Evolutionary conservation across 192 early-diverging fungal species (phyloP).

Genomic region (Jimgerdemannia lactiflua): DNA sequence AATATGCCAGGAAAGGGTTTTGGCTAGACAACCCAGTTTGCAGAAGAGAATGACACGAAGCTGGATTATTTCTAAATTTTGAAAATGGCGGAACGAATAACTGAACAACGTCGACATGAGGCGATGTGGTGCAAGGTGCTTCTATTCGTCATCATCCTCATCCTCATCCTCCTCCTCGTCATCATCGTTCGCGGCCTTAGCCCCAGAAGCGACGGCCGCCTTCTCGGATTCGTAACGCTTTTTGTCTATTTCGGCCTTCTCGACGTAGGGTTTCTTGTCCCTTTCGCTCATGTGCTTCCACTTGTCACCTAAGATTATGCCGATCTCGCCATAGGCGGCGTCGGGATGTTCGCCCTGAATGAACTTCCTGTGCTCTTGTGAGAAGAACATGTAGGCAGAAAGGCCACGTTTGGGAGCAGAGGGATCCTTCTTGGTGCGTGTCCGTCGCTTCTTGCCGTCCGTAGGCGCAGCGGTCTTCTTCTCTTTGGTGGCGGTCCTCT

Average conservation of each 20-base stretch:
- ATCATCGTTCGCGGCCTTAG: background rate
- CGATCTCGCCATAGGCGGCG: slow-evolving; percentile 52
- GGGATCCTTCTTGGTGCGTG: slow-evolving; percentile 76
- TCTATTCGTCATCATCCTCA: background rate
- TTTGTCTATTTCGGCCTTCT: slow-evolving; percentile 36
- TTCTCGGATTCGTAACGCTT: slow-evolving; percentile 39
- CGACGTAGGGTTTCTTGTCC: slow-evolving; percentile 33
- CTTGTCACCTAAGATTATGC: slow-evolving; percentile 39
- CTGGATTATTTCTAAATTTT: background rate
- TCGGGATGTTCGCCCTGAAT: slow-evolving; percentile 83
- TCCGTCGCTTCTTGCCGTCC: slow-evolving; percentile 36
- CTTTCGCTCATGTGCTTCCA: slow-evolving; percentile 33
- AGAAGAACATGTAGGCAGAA: slow-evolving; percentile 92
- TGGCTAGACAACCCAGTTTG: background rate
- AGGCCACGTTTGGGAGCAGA: slow-evolving; percentile 89
- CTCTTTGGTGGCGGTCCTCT: too few relatives aligned
- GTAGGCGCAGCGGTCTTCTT: too few relatives aligned
- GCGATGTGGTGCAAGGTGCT: too few relatives aligned
- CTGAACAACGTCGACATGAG: too few relatives aligned
- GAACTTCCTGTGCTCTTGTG: slow-evolving; percentile 71
- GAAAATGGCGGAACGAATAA: too few relatives aligned
- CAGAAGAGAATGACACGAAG: background rate
- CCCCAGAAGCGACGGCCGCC: slow-evolving; percentile 3
- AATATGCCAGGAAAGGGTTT: background rate
- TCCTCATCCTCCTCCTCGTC: background rate